Evolutionary conservation across 148 eudicot genomes (phyloP), one percentile per base, ranked within the genome.

Genomic region (Chenopodium berlandieri): DNA sequence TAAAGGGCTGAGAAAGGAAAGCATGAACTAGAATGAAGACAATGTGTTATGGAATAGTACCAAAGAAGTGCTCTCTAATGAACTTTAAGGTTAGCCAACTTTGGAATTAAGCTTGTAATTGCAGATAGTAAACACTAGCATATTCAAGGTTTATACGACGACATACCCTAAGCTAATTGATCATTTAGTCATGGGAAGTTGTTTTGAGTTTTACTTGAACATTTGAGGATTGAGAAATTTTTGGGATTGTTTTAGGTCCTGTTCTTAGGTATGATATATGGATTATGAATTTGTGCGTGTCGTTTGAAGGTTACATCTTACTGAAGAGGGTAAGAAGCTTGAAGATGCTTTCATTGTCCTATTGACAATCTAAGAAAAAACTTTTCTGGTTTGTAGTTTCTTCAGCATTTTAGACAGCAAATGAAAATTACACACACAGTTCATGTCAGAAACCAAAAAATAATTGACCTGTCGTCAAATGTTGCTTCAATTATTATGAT

Each of bases 51-150:
- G 81, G 78, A 77, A 78, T 78, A 68, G 75, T 85, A 76, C 74
- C 40, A 54, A 80, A 10, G 4, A 73, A 84, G 89, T 88, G 92
- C 81, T 78, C 25, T 84, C 58, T 65, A 75, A 0, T 76, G 69
- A 37, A 27, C 64, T 30, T 66, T 37, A 66, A 50, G 50, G 3
- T 37, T 58, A 22, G 11, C 58, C 44, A 32, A 64, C 47, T 68
- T 44, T 37, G 19, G 65, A 2, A 27, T 82, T 71, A 56, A 54
- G 58, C 25, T 76, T 70, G 52, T 50, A 37, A 9, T 30, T 66
- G 69, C 13, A 22, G 82, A 64, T 17, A 47, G 44, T 27, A n/a
- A n/a, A 79, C 17, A 50, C 4, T 25, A 31, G 40, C 48, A 44
- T 48, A 52, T 62, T 62, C 66, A 62, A 20, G 4, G 9, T 62